These are phyloP conservation scores for Boeremia lycopersici DNA, from an alignment of 2,329 filamentous ascomycete genomes.

Conservation along the genomic window DNA sequence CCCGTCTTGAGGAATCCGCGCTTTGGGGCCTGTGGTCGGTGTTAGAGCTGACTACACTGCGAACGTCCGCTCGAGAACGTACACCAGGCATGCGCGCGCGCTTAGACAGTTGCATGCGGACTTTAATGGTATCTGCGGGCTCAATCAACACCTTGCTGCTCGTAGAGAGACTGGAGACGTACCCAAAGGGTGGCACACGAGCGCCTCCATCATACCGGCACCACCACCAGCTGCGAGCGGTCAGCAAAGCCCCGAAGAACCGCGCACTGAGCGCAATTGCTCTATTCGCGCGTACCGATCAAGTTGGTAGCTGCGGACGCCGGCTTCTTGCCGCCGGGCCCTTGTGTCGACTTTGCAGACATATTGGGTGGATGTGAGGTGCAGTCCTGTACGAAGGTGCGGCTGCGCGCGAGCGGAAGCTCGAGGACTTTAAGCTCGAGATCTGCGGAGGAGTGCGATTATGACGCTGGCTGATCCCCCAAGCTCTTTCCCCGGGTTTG, in stretches of 20 bases:
- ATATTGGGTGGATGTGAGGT: slow-evolving; percentile 48
- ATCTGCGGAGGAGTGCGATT: slow-evolving; percentile 10
- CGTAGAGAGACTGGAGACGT: slow-evolving; percentile 39
- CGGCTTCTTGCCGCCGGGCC: slow-evolving; percentile 71
- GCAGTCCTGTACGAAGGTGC: neutral
- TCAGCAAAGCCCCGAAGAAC: slow-evolving; percentile 18
- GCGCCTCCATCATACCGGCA: slow-evolving; percentile 99
- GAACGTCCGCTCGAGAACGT: slow-evolving; percentile 39
- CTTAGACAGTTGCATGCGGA: slow-evolving; percentile 96
- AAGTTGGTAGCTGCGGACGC: slow-evolving; percentile 88
- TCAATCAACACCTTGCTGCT: slow-evolving; percentile 24
- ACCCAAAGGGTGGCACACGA: slow-evolving; percentile 93
- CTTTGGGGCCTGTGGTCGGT: slow-evolving; percentile 62
- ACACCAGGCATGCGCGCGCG: slow-evolving; percentile 82
- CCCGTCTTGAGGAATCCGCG: slow-evolving; percentile 90
- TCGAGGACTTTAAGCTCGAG: neutral
- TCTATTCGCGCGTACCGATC: slow-evolving; percentile 68
- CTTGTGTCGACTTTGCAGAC: slow-evolving; percentile 64
- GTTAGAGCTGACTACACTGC: slow-evolving; percentile 14
- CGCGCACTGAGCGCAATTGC: neutral
- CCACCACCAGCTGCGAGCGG: slow-evolving; percentile 79
- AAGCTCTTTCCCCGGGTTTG: slow-evolving; percentile 18
- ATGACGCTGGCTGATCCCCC: slow-evolving; percentile 20
- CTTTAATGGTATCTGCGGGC: slow-evolving; percentile 91
- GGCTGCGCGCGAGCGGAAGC: slow-evolving; percentile 3